Conservation (phyloP, 73 alveolate genomes). For the Symbiodinium natans region DNA sequence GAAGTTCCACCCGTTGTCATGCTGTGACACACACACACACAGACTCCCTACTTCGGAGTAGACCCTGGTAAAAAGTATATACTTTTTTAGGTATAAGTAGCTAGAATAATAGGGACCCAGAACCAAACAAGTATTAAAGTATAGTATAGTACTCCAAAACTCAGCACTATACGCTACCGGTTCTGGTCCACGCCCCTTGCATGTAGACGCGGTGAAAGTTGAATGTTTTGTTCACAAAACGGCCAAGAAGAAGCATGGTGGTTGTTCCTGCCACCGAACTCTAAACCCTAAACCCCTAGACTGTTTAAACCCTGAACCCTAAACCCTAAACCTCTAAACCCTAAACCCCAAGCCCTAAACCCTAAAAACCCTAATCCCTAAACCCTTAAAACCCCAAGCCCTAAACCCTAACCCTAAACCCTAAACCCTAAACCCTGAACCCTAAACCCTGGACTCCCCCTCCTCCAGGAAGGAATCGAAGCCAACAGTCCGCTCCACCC, state of each 20-base stretch:
- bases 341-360: background rate
- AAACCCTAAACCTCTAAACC: background rate
- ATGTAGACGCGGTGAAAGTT: too few relatives aligned
- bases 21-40: too few relatives aligned
- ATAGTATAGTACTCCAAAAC: background rate
- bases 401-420: background rate
- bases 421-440: background rate
- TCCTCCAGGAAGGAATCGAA: background rate
- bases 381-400: background rate
- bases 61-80: too few relatives aligned
- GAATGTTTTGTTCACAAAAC: too few relatives aligned
- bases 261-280: background rate
- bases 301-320: background rate
- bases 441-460: background rate
- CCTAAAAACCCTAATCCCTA: background rate
- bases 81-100: too few relatives aligned
- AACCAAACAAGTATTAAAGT: too few relatives aligned
- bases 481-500: background rate
- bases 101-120: too few relatives aligned
- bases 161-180: too few relatives aligned
- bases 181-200: too few relatives aligned
- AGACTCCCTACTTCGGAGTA: too few relatives aligned
- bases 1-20: too few relatives aligned
- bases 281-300: background rate
- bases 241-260: too few relatives aligned